Evolutionary conservation across 148 eudicot species (phyloP).

Genomic region (Rhododendron henanense): DNA sequence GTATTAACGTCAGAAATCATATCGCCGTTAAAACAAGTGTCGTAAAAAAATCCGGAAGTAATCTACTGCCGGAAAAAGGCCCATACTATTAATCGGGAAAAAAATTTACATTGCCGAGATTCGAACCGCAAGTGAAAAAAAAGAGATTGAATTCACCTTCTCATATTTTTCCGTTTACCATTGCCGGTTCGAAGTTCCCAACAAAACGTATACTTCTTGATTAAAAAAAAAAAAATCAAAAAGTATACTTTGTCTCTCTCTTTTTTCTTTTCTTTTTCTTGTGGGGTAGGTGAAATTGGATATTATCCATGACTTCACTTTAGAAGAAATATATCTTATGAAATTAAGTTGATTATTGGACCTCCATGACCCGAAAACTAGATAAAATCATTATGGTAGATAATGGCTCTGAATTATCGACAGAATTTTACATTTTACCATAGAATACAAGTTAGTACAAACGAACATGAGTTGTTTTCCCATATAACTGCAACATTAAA

Average conservation of each 20-base stretch:
- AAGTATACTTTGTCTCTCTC: neutral
- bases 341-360: neutral
- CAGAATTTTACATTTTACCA: neutral
- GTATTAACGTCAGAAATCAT: too few relatives aligned
- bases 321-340: neutral
- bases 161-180: too few relatives aligned
- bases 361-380: neutral
- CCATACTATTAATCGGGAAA: too few relatives aligned
- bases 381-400: neutral
- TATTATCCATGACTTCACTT: neutral
- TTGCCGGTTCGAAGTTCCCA: too few relatives aligned
- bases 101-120: too few relatives aligned
- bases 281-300: neutral
- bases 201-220: too few relatives aligned
- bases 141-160: too few relatives aligned
- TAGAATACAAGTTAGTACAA: neutral
- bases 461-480: neutral
- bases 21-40: too few relatives aligned
- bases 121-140: too few relatives aligned
- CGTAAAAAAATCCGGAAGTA: too few relatives aligned
- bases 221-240: neutral
- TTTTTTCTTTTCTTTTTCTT: neutral
- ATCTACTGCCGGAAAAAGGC: too few relatives aligned
- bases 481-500: neutral
- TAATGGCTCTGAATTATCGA: neutral